Base-by-base conservation (phyloP, 1,139 yeast species). In the Yamadazyma jaroonii region DNA sequence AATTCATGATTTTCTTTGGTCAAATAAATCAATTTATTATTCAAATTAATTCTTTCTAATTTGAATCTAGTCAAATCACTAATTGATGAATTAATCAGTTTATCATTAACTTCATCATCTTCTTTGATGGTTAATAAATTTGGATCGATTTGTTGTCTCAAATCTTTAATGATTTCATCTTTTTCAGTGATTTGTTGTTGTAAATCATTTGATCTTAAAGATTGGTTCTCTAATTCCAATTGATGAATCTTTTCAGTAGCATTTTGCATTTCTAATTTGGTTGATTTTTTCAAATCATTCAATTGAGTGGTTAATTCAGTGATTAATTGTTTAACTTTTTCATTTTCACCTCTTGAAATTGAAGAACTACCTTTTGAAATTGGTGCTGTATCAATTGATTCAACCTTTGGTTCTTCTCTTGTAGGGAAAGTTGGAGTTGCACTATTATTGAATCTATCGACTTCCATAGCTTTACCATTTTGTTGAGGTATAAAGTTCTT, bases 181-280 rank as follows among this genome's bases (percentile, higher is more conserved):
- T 61, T 63, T 36, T 69, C 75, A 3, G 49, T 40, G 13, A 67
- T 35, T 44, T 62, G 60, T 32, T 47, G 42, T 34, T 56, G 49
- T 34, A 57, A 56, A 13, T 48, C 46, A n/a, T 38, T 44, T 5
- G 46, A 45, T 38, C 47, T 57, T 37, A 73, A 53, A 5, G 43
- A 40, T 2, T 45, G 26, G 44, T 75, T 74, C 46, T 76, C 78
- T 6, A 47, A 36, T 48, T 79, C 82, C 35, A 80, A 58, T n/a
- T 47, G 48, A 27, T 57, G 55, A 33, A 79, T 77, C 43, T 68
- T 72, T 30, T 68, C 71, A 33, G 77, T 72, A 1, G 85, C 85
- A 40, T 61, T 61, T 47, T 66, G 72, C 57, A 80, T 78, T 46
- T 77, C 80, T 4, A 59, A 56, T 39, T 66, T 70, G 6, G 84